phyloP scores from a whole-genome alignment of 805 yeast species.

The Yamadazyma laniorum region DNA sequence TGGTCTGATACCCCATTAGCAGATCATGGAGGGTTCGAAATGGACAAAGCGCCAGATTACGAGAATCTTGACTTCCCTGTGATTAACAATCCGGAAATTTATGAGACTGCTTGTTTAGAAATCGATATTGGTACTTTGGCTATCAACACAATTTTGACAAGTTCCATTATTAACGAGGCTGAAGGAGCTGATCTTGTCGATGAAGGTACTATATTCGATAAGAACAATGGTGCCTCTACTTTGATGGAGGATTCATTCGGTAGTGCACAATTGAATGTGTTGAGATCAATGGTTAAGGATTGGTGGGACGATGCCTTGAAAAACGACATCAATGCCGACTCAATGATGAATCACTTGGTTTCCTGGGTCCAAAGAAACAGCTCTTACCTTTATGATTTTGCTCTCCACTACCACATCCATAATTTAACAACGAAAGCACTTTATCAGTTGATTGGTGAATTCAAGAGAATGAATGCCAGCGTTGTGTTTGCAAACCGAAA shows the following conservation, averaged over 20 bases:
- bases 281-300: constrained; percentile 71
- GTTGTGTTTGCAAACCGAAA: constrained; percentile 80
- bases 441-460: constrained; percentile 76
- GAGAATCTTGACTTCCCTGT: constrained; percentile 64
- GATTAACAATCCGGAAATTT: constrained; percentile 75
- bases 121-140: constrained; percentile 75
- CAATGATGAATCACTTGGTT: constrained; percentile 75
- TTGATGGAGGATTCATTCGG: constrained; percentile 85
- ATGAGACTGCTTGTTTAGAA: constrained; percentile 75
- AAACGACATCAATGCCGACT: constrained; percentile 70
- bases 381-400: constrained; percentile 72
- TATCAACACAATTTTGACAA: constrained; percentile 82
- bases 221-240: constrained; percentile 42
- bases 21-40: constrained; percentile 80
- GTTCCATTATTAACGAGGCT: constrained; percentile 79
- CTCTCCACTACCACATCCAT: constrained; percentile 82
- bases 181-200: constrained; percentile 81
- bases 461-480: constrained; percentile 72
- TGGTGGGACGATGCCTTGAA: constrained; percentile 93
- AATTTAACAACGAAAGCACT: constrained; percentile 81
- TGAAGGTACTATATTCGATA: constrained; percentile 30
- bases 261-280: constrained; percentile 63
- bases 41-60: constrained; percentile 55
- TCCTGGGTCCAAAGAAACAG: constrained; percentile 81
- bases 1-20: constrained; percentile 84